Percentiles rank a stretch among this genome's conserved stretches.
Conservation (phyloP, 2,329 filamentous ascomycete genomes). For the Calonectria pseudoreteaudii region DNA sequence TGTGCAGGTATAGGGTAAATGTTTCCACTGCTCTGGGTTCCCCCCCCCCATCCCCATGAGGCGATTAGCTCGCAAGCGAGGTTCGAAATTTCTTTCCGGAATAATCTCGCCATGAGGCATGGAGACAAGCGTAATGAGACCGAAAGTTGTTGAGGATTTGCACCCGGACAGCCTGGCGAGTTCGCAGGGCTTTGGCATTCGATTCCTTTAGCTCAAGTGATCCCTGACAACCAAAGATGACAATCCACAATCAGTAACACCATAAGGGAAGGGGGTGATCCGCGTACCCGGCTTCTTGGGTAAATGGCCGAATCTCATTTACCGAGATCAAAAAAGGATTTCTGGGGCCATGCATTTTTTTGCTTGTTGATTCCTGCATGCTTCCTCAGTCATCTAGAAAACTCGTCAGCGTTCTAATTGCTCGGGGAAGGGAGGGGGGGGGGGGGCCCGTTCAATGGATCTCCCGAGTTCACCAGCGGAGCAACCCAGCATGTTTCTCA, state of each 20-base stretch:
- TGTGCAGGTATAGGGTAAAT: constrained; percentile 7
- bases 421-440: too few relatives aligned
- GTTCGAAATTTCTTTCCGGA: not conserved
- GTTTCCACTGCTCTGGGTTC: not conserved
- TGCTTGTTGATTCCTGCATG: not conserved
- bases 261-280: not conserved
- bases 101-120: not conserved
- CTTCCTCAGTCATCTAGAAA: not conserved
- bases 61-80: not conserved
- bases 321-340: not conserved
- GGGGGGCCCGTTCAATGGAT: not conserved
- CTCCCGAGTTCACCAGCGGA: not conserved
- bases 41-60: too few relatives aligned
- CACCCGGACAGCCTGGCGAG: not conserved
- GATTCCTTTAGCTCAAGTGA: not conserved
- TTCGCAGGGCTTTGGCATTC: not conserved
- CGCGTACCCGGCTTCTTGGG: not conserved
- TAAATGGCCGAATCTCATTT: not conserved
- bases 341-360: not conserved
- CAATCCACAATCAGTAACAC: not conserved
- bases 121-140: not conserved
- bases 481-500: not conserved
- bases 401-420: not conserved
- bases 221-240: not conserved
- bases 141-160: not conserved